Evolutionary conservation across 306 rosid genomes (phyloP).

Genomic region (Vigna nakashimae): DNA sequence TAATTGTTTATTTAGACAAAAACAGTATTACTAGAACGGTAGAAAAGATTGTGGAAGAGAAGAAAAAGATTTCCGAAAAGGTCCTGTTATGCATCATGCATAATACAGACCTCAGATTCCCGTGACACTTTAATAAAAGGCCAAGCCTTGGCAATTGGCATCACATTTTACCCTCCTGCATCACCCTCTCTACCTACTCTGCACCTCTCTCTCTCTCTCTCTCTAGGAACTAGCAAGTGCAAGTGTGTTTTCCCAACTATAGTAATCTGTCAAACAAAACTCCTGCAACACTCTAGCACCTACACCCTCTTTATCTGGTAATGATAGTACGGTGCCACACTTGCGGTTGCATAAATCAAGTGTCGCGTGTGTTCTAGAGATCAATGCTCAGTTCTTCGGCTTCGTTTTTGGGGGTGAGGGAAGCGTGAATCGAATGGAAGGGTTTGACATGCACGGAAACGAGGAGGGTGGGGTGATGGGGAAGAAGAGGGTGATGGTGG

Average conservation of each 20-base stretch:
- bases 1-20: conserved; percentile 7
- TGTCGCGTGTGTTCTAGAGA: conserved; percentile 9
- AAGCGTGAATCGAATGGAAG: conserved; percentile 66
- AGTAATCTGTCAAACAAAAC: conserved; percentile 37
- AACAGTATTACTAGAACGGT: conserved; percentile 15
- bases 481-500: conserved; percentile 93
- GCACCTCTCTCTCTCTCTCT: conserved; percentile 2
- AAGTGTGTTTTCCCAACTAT: conserved; percentile 37
- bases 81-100: conserved; percentile 53
- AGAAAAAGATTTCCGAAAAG: conserved; percentile 45
- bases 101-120: conserved; percentile 59
- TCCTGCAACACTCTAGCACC: conserved; percentile 40
- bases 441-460: conserved; percentile 59
- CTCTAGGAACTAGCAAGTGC: conserved; percentile 5
- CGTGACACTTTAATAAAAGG: conserved; percentile 70
- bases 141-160: conserved; percentile 33
- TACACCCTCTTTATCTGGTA: conserved; percentile 36
- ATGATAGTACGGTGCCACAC: conserved; percentile 21
- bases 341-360: conserved; percentile 28
- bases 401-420: conserved; percentile 63
- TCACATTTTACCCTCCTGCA: conserved; percentile 22
- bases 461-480: conserved; percentile 51
- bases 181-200: conserved; percentile 21
- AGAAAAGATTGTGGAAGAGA: conserved; percentile 49
- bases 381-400: conserved; percentile 58